A percentile compares a stretch with the other conserved stretches of the same genome.
phyloP scores from a whole-genome alignment of 2,329 filamentous ascomycete genomes.

The Pleochaeta shiraiana region DNA sequence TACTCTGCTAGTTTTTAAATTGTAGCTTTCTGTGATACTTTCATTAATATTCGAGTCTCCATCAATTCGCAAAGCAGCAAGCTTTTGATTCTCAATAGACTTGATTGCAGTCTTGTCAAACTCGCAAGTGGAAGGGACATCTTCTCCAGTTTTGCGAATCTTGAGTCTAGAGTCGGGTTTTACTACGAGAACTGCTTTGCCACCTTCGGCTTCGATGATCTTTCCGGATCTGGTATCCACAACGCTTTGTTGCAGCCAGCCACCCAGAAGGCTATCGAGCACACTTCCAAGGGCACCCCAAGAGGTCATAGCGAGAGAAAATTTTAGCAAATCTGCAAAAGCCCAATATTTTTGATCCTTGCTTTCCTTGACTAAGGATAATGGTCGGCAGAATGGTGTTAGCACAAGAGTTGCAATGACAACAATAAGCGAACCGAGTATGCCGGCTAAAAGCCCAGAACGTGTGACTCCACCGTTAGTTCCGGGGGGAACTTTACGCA shows the following conservation, averaged over 20 bases:
- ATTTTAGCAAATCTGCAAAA: constrained; percentile 27
- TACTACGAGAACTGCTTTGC: constrained; percentile 29
- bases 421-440: constrained; percentile 48
- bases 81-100: constrained; percentile 22
- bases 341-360: constrained; percentile 24
- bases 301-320: constrained; percentile 33
- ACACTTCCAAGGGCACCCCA: constrained; percentile 66
- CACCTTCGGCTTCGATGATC: constrained; percentile 71
- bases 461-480: constrained; percentile 85
- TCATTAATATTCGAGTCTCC: constrained; percentile 23
- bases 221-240: constrained; percentile 66
- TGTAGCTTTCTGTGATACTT: constrained; percentile 27
- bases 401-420: constrained; percentile 41
- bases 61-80: constrained; percentile 20
- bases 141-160: constrained; percentile 18
- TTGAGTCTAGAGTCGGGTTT: constrained; percentile 16
- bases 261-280: constrained; percentile 73
- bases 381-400: constrained; percentile 38
- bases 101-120: constrained; percentile 22
- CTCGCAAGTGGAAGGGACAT: neutral
- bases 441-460: constrained; percentile 49
- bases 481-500: constrained; percentile 64
- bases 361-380: constrained; percentile 6
- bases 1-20: constrained; percentile 27
- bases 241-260: constrained; percentile 66